Evolutionary conservation across 1,284 basidiomycete species (phyloP), one percentile per base, ranked within the genome.

Genomic region (Mycena sp.): DNA sequence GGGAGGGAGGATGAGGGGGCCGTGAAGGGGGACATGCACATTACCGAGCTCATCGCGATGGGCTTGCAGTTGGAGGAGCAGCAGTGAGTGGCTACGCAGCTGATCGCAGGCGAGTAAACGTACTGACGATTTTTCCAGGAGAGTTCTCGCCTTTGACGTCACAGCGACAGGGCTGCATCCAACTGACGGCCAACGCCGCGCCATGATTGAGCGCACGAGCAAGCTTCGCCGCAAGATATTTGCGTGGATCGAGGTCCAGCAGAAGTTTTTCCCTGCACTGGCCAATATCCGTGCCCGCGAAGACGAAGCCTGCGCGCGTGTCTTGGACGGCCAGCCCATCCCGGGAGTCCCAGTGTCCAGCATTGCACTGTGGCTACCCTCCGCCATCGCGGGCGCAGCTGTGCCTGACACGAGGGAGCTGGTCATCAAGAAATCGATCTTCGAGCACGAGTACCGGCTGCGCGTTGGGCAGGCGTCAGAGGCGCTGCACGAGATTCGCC

Each of bases 221-320:
- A 34, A 34, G 5, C 30, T 34, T 4, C 30, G 30, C 4, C 30
- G 30, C 30, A 34, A 34, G 5, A 64, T 72, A 39, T 14, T 22
- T 3, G 57, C 66, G 3, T 72, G 66, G 70, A 52, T 63, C 3
- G 66, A 64, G 1, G 48, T 65, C 41, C 65, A 72, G 52, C 11
- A 4, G 14, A 38, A 37, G 22, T 72, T 72, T 38, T 68, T 72
- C 50, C 70, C 70, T 4, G 22, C 38, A 16, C 44, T 68, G 20
- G 52, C 50, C 6, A 18, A 11, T 7, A 25, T 68, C n/a, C 65
- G 66, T 4, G 41, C 46, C n/a, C 22, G 1, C 20, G 70, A 67
- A 10, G 61, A 72, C 41, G 39, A 30, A 0, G 62, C 57, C 0
- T 66, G 71, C 9, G 71, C 71, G 3, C 22, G 41, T 0, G 25